Conservation (phyloP, 2,329 filamentous ascomycete genomes). For the Aspergillus hortae region DNA sequence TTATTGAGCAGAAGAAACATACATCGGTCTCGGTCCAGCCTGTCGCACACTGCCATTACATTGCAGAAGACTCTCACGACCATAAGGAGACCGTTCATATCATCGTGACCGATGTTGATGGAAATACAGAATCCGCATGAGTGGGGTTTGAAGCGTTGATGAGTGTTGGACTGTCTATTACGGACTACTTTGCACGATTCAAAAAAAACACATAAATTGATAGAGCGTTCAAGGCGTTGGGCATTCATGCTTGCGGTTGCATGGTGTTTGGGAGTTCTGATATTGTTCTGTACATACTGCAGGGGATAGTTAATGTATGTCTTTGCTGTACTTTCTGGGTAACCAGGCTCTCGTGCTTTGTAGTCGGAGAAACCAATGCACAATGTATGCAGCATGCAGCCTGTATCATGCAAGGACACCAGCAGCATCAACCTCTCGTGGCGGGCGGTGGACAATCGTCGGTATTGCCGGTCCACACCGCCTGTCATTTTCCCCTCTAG, state of each 20-base stretch:
- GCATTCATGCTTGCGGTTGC: not conserved
- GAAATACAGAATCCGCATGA: not conserved
- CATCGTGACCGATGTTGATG: slow-evolving; percentile 24
- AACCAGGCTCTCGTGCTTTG: not conserved
- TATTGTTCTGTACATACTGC: not conserved
- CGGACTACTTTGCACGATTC: not conserved
- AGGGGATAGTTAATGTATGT: not conserved
- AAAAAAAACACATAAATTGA: not conserved
- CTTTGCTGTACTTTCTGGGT: not conserved
- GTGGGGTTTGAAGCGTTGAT: not conserved
- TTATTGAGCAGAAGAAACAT: slow-evolving; percentile 50
- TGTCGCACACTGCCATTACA: slow-evolving; percentile 26
- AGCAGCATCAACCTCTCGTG: not conserved
- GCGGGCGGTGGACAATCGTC: slow-evolving; percentile 11
- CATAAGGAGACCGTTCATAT: slow-evolving; percentile 27
- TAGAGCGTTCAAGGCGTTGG: not conserved
- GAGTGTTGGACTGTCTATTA: not conserved
- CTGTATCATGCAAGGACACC: not conserved
- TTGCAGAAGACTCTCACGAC: slow-evolving; percentile 13
- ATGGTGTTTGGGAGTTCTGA: slow-evolving; percentile 5
- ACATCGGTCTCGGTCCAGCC: slow-evolving; percentile 37
- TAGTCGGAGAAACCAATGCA: not conserved
- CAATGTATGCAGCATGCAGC: not conserved
- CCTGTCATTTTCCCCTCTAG: slow-evolving; percentile 1
- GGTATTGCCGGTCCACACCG: slow-evolving; percentile 12